Evolutionary conservation across 1,139 yeast species (phyloP).

Genomic region (Nakaseomyces nivariensis): DNA sequence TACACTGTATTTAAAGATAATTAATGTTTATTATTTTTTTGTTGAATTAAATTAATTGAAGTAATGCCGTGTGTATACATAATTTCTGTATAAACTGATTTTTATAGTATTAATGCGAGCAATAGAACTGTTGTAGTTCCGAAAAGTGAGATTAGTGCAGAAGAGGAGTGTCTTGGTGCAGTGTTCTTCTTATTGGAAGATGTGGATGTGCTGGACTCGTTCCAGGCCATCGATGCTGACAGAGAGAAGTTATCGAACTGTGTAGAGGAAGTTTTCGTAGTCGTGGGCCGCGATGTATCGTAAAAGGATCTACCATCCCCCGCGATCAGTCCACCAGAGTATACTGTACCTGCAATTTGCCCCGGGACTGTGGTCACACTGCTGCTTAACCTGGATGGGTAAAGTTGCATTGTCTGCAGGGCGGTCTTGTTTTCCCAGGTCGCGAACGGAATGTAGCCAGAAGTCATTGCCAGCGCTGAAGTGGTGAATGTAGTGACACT

Average conservation of each 20-base stretch:
- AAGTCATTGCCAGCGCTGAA: constrained; percentile 28
- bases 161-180: background rate
- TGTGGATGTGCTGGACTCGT: background rate
- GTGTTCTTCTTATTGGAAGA: background rate
- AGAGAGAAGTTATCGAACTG: constrained; percentile 8
- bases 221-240: constrained; percentile 7
- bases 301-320: constrained; percentile 23
- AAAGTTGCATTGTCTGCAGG: constrained; percentile 25
- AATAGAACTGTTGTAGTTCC: background rate
- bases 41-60: no score
- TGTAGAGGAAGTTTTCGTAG: constrained; percentile 9
- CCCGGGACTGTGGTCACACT: constrained; percentile 15
- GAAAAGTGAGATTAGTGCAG: background rate
- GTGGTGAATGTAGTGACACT: constrained; percentile 5
- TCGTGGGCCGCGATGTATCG: constrained; percentile 19
- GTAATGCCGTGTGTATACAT: no score
- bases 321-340: constrained; percentile 24
- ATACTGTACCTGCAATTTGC: constrained; percentile 23
- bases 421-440: constrained; percentile 29
- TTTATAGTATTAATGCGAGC: background rate
- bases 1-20: no score
- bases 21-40: no score
- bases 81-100: no score
- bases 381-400: constrained; percentile 15
- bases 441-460: constrained; percentile 45